These are phyloP conservation scores for Fomitopsis palustris DNA, from an alignment of 1,284 basidiomycete species.

Conservation along the genomic window DNA sequence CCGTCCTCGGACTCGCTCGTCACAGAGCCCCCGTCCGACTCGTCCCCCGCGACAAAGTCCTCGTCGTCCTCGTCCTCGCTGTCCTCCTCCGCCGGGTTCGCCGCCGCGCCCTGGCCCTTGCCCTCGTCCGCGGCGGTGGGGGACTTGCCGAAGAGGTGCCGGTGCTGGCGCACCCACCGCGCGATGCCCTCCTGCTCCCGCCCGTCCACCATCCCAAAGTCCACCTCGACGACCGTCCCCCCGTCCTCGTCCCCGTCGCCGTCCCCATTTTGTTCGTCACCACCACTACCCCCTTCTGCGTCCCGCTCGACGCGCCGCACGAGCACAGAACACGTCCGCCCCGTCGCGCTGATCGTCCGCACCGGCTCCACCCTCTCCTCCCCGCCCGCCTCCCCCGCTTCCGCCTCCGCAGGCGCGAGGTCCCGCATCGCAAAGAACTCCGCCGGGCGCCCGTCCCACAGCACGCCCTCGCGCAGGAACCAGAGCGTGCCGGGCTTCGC, in stretches of 20 bases:
- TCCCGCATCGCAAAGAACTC: slow-evolving; percentile 71
- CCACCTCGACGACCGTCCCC: slow-evolving; percentile 48
- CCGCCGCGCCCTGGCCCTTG: slow-evolving; percentile 3
- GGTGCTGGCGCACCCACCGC: slow-evolving; percentile 57
- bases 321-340: slow-evolving; percentile 62
- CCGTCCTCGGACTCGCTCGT: slow-evolving; percentile 14
- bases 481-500: slow-evolving; percentile 70
- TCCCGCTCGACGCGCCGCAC: slow-evolving; percentile 38
- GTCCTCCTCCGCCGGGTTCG: slow-evolving; percentile 31
- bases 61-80: slow-evolving; percentile 53
- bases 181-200: slow-evolving; percentile 62
- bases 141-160: slow-evolving; percentile 58
- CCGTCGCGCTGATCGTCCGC: slow-evolving; percentile 58
- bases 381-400: slow-evolving; percentile 36
- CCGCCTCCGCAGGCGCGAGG: slow-evolving; percentile 30
- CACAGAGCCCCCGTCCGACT: slow-evolving; percentile 28
- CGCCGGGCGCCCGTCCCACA: slow-evolving; percentile 73
- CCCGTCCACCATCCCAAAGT: slow-evolving; percentile 69
- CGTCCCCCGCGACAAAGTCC: slow-evolving; percentile 36
- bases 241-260: slow-evolving; percentile 32
- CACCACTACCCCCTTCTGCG: slow-evolving; percentile 34
- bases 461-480: slow-evolving; percentile 63
- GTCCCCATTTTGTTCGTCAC: no score
- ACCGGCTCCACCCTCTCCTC: slow-evolving; percentile 43
- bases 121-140: background rate